Conservation (phyloP, 78 protist genomes). For the Neovahlkampfia damariscottae region DNA sequence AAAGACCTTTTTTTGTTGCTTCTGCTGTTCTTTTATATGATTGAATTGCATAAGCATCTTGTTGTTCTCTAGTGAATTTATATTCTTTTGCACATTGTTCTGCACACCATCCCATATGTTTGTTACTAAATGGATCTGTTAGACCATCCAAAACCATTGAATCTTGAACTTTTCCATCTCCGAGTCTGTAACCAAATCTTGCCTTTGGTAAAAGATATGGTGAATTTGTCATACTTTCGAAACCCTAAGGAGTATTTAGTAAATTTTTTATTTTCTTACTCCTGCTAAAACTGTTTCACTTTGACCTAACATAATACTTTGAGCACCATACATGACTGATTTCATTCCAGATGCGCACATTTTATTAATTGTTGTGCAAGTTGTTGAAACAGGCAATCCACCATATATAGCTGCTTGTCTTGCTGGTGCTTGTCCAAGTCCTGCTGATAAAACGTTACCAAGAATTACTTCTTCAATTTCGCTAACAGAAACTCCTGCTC, state of each 20-base stretch:
- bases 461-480: constrained; percentile 13
- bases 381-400: constrained; percentile 4
- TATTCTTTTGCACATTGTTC: constrained; percentile 67
- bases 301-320: constrained; percentile 63
- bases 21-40: constrained; percentile 53
- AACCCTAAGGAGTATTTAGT: constrained; percentile 83
- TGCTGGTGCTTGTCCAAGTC: constrained; percentile 20
- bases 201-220: constrained; percentile 68
- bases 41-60: constrained; percentile 75
- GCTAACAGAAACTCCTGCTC: constrained; percentile 4
- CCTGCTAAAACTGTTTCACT: background rate
- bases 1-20: constrained; percentile 29
- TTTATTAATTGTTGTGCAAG: constrained; percentile 59
- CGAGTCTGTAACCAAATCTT: constrained; percentile 60
- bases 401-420: constrained; percentile 22
- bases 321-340: constrained; percentile 80
- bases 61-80: constrained; percentile 67
- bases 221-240: constrained; percentile 92
- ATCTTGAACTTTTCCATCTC: constrained; percentile 50
- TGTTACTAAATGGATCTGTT: constrained; percentile 67
- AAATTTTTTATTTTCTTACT: constrained; percentile 17
- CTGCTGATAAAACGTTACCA: constrained; percentile 22
- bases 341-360: constrained; percentile 97
- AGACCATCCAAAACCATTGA: constrained; percentile 83
- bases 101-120: constrained; percentile 68